These are phyloP conservation scores for Colletotrichum kahawae DNA, from an alignment of 2,329 filamentous ascomycete genomes.

Conservation along the genomic window DNA sequence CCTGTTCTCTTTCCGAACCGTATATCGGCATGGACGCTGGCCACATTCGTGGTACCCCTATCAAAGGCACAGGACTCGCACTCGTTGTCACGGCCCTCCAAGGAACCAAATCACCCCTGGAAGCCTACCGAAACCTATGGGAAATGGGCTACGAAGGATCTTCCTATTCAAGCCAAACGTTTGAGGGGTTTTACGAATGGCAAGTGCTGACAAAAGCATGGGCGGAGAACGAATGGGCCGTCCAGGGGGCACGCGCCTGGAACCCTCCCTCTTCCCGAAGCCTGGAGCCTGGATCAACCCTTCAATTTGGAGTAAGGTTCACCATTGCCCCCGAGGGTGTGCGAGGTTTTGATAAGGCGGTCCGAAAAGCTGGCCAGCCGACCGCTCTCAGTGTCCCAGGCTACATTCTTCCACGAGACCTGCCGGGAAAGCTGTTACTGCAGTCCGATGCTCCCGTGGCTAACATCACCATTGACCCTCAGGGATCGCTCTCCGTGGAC, in stretches of 20 bases:
- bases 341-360: too few relatives aligned
- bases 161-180: constrained; percentile 57
- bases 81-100: constrained; percentile 59
- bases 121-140: constrained; percentile 59
- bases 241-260: constrained; percentile 49
- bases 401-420: too few relatives aligned
- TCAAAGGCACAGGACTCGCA: constrained; percentile 54
- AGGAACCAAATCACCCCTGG: constrained; percentile 13
- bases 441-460: too few relatives aligned
- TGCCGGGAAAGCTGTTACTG: too few relatives aligned
- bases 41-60: constrained; percentile 57
- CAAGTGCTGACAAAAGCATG: constrained; percentile 58
- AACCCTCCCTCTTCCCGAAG: constrained; percentile 54
- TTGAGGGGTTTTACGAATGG: constrained; percentile 67
- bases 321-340: background rate
- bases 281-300: constrained; percentile 47
- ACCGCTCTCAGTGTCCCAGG: too few relatives aligned
- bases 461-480: constrained; percentile 48
- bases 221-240: constrained; percentile 60
- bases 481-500: constrained; percentile 34
- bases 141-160: constrained; percentile 44
- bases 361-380: too few relatives aligned
- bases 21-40: constrained; percentile 65
- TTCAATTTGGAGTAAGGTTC: constrained; percentile 50
- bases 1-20: constrained; percentile 62